Conservation (phyloP, 345 rosid species). For the Eucalyptus tenuipes region DNA sequence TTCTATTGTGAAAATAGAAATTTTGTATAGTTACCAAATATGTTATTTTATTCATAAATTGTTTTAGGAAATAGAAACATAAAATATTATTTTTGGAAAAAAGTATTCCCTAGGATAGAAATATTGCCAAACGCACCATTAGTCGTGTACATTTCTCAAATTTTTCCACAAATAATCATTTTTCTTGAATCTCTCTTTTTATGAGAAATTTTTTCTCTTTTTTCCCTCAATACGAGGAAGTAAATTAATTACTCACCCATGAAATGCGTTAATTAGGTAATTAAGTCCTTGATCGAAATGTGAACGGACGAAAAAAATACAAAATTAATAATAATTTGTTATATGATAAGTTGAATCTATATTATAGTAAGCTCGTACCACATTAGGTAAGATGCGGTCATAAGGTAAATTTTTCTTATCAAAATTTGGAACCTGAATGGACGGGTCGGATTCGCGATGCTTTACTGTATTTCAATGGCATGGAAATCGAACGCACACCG, state of each 20-base stretch:
- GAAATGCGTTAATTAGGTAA: background rate
- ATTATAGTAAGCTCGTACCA: background rate
- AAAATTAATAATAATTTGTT: background rate
- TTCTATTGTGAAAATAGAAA: fast-evolving
- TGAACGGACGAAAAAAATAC: background rate
- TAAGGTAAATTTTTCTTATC: background rate
- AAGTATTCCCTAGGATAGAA: fast-evolving
- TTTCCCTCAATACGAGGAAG: background rate
- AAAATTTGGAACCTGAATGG: background rate
- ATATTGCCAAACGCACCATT: background rate
- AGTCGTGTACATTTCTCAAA: background rate
- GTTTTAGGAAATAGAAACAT: too few species aligned
- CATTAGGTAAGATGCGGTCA: background rate
- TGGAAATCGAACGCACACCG: background rate
- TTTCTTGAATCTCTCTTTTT: background rate
- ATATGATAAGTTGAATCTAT: background rate
- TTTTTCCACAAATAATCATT: background rate
- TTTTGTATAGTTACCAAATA: too few species aligned
- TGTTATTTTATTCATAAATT: too few species aligned
- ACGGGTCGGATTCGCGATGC: background rate
- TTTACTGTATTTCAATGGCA: background rate
- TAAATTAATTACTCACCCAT: background rate
- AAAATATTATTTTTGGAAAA: too few species aligned
- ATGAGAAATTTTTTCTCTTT: background rate
- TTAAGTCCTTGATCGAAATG: background rate